Evolutionary conservation across 805 yeast genomes (phyloP).

Genomic region (Kluyveromyces nonfermentans): DNA sequence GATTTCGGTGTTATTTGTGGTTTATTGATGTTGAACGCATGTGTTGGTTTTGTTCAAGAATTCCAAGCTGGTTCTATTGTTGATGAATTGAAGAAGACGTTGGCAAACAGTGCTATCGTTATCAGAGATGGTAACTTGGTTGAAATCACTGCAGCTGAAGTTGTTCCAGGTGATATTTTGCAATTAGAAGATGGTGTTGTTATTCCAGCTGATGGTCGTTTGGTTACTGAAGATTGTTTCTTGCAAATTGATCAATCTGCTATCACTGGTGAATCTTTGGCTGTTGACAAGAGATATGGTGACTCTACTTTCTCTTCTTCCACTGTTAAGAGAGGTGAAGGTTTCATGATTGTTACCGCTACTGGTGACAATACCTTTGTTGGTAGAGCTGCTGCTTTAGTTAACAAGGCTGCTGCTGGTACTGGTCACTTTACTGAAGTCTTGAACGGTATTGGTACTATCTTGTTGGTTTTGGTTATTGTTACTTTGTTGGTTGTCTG

Average conservation of each 20-base stretch:
- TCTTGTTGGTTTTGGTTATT: constrained; percentile 80
- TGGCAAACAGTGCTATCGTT: constrained; percentile 82
- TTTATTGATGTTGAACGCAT: constrained; percentile 75
- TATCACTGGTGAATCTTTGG: constrained; percentile 94
- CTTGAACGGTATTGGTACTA: constrained; percentile 94
- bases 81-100: constrained; percentile 89
- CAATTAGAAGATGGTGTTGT: constrained; percentile 90
- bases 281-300: constrained; percentile 86
- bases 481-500: constrained; percentile 81
- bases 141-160: constrained; percentile 74
- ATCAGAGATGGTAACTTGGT: constrained; percentile 71
- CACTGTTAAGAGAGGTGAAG: constrained; percentile 93
- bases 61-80: constrained; percentile 98
- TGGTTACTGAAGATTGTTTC: constrained; percentile 76
- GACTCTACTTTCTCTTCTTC: constrained; percentile 87
- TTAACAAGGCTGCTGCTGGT: constrained; percentile 88
- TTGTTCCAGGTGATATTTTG: constrained; percentile 92
- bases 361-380: constrained; percentile 94
- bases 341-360: constrained; percentile 86
- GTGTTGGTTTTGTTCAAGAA: constrained; percentile 94
- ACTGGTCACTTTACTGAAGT: constrained; percentile 96
- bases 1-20: constrained; percentile 97
- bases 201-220: constrained; percentile 87
- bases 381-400: constrained; percentile 96
- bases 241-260: constrained; percentile 94